Conservation (phyloP, 108 stramenopile genomes). For the Stephanodiscus triporus region DNA sequence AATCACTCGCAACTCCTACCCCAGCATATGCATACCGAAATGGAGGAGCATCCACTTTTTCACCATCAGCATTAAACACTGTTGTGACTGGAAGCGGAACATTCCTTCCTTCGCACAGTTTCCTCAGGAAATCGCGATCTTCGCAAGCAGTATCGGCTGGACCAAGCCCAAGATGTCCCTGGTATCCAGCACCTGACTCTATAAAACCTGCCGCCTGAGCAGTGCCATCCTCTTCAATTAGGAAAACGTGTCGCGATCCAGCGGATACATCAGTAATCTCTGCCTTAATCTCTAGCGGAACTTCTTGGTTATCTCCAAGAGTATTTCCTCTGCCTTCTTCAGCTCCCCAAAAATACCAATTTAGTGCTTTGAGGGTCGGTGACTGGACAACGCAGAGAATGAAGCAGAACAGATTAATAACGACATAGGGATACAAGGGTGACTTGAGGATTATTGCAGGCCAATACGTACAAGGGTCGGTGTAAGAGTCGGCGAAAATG, state of each 20-base stretch:
- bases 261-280: slow-evolving; percentile 30
- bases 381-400: not conserved
- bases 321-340: slow-evolving; percentile 15
- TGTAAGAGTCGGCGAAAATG: not conserved
- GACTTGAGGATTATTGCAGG: not conserved
- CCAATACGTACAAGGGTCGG: not conserved
- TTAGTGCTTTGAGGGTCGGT: not conserved
- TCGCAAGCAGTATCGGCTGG: not conserved
- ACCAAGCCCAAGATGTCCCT: slow-evolving; percentile 44
- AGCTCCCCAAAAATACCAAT: slow-evolving; percentile 33
- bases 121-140: not conserved
- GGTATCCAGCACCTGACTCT: slow-evolving; percentile 35
- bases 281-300: slow-evolving; percentile 9
- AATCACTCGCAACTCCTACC: slow-evolving; percentile 19
- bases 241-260: slow-evolving; percentile 38
- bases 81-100: slow-evolving; percentile 10
- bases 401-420: not conserved
- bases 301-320: slow-evolving; percentile 11
- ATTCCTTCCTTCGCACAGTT: slow-evolving; percentile 9
- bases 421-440: not conserved
- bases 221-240: slow-evolving; percentile 34
- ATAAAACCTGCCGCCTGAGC: slow-evolving; percentile 40
- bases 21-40: slow-evolving; percentile 40
- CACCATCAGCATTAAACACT: slow-evolving; percentile 21
- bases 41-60: slow-evolving; percentile 27